Conservation (phyloP, 345 rosid species). For the Pugionium dolabratum region DNA sequence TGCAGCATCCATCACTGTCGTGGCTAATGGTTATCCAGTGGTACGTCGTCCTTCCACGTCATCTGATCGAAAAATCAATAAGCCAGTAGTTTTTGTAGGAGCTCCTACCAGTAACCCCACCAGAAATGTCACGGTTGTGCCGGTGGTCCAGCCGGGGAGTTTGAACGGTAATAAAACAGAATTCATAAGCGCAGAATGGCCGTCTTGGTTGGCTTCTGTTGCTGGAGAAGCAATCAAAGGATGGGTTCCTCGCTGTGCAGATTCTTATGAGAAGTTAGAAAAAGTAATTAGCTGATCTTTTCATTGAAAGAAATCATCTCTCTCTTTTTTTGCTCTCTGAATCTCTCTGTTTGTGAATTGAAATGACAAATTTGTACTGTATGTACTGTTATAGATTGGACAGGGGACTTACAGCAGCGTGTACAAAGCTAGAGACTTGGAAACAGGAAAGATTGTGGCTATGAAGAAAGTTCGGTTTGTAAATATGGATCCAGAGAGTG, state of each 20-base stretch:
- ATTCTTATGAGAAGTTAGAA: slow-evolving; percentile 40
- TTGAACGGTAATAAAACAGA: slow-evolving; percentile 16
- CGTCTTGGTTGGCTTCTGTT: slow-evolving; percentile 42
- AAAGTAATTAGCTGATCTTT: too few relatives aligned
- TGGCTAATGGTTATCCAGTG: slow-evolving; percentile 29
- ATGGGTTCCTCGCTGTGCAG: slow-evolving; percentile 42
- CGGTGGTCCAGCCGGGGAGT: slow-evolving; percentile 14
- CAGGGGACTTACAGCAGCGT: background rate
- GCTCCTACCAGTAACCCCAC: slow-evolving; percentile 30
- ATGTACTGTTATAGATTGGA: slow-evolving; percentile 51
- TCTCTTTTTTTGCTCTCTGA: too few relatives aligned
- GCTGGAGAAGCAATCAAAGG: too few relatives aligned
- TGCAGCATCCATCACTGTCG: slow-evolving; percentile 37
- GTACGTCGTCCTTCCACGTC: slow-evolving; percentile 37
- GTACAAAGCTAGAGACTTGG: slow-evolving; percentile 46
- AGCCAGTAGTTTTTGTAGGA: slow-evolving; percentile 24
- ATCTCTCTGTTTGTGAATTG: too few relatives aligned
- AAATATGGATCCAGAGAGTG: slow-evolving; percentile 80
- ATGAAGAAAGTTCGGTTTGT: slow-evolving; percentile 87
- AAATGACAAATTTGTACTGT: too few relatives aligned
- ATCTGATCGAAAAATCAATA: slow-evolving; percentile 25
- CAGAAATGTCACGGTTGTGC: slow-evolving; percentile 28
- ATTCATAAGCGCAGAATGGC: slow-evolving; percentile 30
- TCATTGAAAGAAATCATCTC: too few relatives aligned
- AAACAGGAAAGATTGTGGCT: slow-evolving; percentile 72